Conservation (phyloP, 495 filamentous ascomycete species). For the Tuber indicum region DNA sequence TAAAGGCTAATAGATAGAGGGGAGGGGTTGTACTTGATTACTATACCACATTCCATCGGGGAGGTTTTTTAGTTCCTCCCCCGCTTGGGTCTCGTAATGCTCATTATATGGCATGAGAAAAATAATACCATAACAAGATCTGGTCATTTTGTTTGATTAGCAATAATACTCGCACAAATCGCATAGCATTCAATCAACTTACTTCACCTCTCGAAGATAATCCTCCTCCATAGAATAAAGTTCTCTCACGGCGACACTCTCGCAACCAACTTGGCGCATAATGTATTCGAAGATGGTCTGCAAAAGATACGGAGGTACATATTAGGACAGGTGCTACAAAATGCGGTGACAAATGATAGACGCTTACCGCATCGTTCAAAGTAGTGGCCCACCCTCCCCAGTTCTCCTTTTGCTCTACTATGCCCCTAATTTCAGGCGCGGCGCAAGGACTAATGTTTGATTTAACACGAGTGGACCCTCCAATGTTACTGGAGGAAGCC, state of each 20-base stretch:
- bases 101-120: background rate
- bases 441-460: background rate
- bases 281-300: constrained; percentile 81
- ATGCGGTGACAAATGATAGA: background rate
- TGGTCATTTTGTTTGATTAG: background rate
- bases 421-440: background rate
- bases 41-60: constrained; percentile 82
- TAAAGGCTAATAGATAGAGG: background rate
- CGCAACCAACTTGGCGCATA: constrained; percentile 67
- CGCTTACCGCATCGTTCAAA: constrained; percentile 78
- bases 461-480: background rate
- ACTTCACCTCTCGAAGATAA: constrained; percentile 59
- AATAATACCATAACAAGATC: background rate
- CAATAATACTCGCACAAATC: background rate
- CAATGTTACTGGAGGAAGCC: background rate
- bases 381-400: constrained; percentile 84
- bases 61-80: constrained; percentile 45
- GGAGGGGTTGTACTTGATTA: constrained; percentile 59
- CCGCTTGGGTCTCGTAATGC: constrained; percentile 34
- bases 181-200: constrained; percentile 27
- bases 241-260: constrained; percentile 68
- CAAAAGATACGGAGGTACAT: background rate
- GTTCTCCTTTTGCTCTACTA: background rate
- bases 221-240: constrained; percentile 68
- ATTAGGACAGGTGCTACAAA: background rate